Percentiles rank a stretch among this genome's conserved stretches.
These are phyloP conservation scores for Blastobotrys parvus DNA, from an alignment of 805 yeast species.

Conservation along the genomic window DNA sequence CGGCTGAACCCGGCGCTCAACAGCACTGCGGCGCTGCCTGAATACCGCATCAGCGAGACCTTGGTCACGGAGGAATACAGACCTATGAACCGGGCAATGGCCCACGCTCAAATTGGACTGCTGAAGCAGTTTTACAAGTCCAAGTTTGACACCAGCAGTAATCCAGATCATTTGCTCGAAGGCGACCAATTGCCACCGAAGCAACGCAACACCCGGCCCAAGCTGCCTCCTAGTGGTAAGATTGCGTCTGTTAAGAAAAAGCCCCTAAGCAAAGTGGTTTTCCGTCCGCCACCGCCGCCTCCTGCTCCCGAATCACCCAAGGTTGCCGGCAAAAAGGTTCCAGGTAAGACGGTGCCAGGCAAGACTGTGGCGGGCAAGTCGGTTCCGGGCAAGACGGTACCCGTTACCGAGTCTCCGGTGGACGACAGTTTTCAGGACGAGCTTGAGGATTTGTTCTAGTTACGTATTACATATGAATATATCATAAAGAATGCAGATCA, in stretches of 20 bases:
- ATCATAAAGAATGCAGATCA: too few relatives aligned
- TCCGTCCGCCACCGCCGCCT: slow-evolving; percentile 7
- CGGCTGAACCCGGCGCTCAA: slow-evolving; percentile 43
- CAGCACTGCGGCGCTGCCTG: slow-evolving; percentile 35
- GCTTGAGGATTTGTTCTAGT: too few relatives aligned
- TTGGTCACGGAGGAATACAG: slow-evolving; percentile 49
- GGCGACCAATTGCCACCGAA: slow-evolving; percentile 82
- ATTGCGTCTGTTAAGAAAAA: slow-evolving; percentile 58
- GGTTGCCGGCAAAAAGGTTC: neutral
- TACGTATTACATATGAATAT: too few relatives aligned
- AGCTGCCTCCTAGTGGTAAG: slow-evolving; percentile 87
- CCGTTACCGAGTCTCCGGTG: too few relatives aligned
- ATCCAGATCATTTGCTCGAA: slow-evolving; percentile 38
- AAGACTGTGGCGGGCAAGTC: neutral
- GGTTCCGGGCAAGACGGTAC: neutral
- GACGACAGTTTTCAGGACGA: too few relatives aligned
- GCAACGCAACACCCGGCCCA: slow-evolving; percentile 63
- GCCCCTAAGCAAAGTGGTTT: slow-evolving; percentile 20
- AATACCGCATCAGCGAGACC: slow-evolving; percentile 36
- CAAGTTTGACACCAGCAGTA: slow-evolving; percentile 19
- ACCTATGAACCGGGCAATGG: slow-evolving; percentile 43
- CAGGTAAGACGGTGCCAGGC: neutral
- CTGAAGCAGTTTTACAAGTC: slow-evolving; percentile 45
- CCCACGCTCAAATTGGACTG: slow-evolving; percentile 47
- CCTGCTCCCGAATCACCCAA: neutral